These are phyloP conservation scores for Aciculoconidium aculeatum DNA, from an alignment of 805 yeast species.

Conservation along the genomic window DNA sequence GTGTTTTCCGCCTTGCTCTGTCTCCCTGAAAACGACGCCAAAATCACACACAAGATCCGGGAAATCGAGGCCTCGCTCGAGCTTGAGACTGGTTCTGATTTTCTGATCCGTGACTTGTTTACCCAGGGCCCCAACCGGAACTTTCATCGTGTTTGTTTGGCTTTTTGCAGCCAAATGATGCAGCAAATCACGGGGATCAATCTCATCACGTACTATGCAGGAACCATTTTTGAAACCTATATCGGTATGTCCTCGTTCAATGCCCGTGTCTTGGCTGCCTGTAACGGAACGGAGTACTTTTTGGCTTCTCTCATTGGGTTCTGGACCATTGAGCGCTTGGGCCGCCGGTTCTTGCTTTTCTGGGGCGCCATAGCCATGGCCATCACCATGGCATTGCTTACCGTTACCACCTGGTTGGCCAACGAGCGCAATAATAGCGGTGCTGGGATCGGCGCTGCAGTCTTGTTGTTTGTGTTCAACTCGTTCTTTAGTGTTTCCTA, in stretches of 20 bases:
- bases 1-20: constrained; percentile 7
- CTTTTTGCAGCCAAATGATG: constrained; percentile 38
- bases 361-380: constrained; percentile 41
- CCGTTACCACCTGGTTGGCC: constrained; percentile 40
- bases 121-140: constrained; percentile 39
- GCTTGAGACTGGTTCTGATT: constrained; percentile 14
- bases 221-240: constrained; percentile 32
- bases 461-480: constrained; percentile 43
- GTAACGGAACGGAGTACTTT: constrained; percentile 40
- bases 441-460: constrained; percentile 59
- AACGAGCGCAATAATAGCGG: constrained; percentile 12
- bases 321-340: constrained; percentile 37
- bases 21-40: constrained; percentile 7
- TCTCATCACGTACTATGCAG: constrained; percentile 40
- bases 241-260: constrained; percentile 31
- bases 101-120: constrained; percentile 24
- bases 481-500: constrained; percentile 49
- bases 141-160: constrained; percentile 44
- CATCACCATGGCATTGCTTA: constrained; percentile 42
- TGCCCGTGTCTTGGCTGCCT: constrained; percentile 38
- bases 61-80: constrained; percentile 15
- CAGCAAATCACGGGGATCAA: constrained; percentile 49
- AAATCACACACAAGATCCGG: constrained; percentile 12
- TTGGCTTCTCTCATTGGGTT: constrained; percentile 24
- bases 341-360: constrained; percentile 32